Evolutionary conservation across 176 grass and related monocot species (phyloP), one percentile per base, ranked within the genome.

Genomic region (Oryza rufipogon): DNA sequence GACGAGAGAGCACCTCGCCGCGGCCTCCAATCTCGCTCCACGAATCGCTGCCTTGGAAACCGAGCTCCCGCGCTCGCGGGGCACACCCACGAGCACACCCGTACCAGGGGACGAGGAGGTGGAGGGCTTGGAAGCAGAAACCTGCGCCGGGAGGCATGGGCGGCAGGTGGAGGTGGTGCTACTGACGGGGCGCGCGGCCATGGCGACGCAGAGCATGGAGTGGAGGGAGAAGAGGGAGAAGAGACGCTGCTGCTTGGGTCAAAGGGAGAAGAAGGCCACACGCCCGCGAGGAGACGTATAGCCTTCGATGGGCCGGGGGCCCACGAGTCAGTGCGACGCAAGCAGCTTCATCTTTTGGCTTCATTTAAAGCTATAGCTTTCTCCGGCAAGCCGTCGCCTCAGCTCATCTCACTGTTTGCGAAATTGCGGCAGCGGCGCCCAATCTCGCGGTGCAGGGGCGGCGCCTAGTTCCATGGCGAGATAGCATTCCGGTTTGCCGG

Each of bases 171-270:
- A 39, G 52, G 1, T 1, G 10, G 32, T 0, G 9, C 26, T 4
- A 1, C 28, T 64, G 9, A 77, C 25, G 45, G 78, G 68, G 68
- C 88, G 67, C 60, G 80, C 32, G 61, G 74, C 70, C 88, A 86
- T 83, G 84, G 80, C 74, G 81, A 67, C 25, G 67, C 67, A 8
- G 75, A 86, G 79, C 84, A 83, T 79, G 58, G 44, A 72, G 41
- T 13, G 33, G 33, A 4, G 9, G 41, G 81, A 75, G 77, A 17
- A 44, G 22, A 74, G 14, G 23, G 10, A 23, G 56, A 74, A 32
- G 34, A 32, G 70, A 64, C 19, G 81, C 28, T 11, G 70, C 28
- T 11, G 54, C 25, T 46, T 46, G n/a, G 10, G 52, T 64, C n/a
- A 68, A 10, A 30, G 46, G 48, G 66, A 56, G 46, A 69, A 38